Evolutionary conservation across 1,284 basidiomycete genomes (phyloP).

Genomic region (Singerocomus rubriflavus): DNA sequence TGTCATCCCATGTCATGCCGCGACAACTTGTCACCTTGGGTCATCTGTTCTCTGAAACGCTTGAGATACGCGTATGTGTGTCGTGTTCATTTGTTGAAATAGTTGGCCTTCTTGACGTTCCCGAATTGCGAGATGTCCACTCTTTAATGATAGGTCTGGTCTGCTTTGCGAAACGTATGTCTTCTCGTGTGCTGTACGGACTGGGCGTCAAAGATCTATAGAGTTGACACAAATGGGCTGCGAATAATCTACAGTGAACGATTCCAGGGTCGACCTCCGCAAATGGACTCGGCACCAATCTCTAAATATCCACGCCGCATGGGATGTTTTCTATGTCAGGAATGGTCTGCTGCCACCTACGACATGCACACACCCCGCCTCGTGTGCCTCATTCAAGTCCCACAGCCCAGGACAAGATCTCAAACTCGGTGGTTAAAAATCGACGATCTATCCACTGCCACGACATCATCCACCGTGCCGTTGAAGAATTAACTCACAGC

Average conservation of each 20-base stretch:
- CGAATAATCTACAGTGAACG: not conserved
- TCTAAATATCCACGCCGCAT: not conserved
- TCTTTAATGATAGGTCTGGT: not conserved
- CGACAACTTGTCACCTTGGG: not conserved
- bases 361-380: not conserved
- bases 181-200: not conserved
- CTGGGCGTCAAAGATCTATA: not conserved
- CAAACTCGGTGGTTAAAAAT: too few relatives aligned
- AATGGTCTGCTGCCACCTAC: not conserved
- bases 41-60: not conserved
- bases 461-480: too few relatives aligned
- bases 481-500: too few relatives aligned
- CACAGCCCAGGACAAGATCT: too few relatives aligned
- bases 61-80: slow-evolving; percentile 1
- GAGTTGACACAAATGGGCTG: too few relatives aligned
- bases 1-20: not conserved
- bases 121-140: not conserved
- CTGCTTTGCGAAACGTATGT: not conserved
- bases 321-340: not conserved
- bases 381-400: too few relatives aligned
- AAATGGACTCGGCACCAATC: not conserved
- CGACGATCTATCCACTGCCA: too few relatives aligned
- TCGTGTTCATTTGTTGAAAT: not conserved
- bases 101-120: not conserved
- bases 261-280: not conserved